phyloP scores from a whole-genome alignment of 1,139 yeast genomes.

The Sugiyamaella xylanicola region DNA sequence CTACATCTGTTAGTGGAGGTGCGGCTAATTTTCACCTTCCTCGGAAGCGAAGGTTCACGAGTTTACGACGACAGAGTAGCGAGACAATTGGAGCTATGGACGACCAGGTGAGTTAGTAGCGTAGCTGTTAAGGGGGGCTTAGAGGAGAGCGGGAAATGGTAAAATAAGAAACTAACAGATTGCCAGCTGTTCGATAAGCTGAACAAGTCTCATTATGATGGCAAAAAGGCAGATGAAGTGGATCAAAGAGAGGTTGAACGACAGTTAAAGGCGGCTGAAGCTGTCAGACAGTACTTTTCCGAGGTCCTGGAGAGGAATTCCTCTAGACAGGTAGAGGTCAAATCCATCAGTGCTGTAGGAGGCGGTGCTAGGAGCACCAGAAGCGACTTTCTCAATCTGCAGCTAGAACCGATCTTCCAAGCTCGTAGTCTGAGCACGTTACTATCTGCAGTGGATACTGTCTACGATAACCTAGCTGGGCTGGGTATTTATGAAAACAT shows the following conservation, averaged over 20 bases:
- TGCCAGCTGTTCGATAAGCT: slow-evolving; percentile 25
- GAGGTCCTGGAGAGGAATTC: slow-evolving; percentile 23
- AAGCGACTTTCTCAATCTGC: slow-evolving; percentile 26
- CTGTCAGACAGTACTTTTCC: slow-evolving; percentile 22
- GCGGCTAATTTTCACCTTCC: slow-evolving; percentile 7
- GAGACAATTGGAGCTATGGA: slow-evolving; percentile 17
- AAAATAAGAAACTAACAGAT: neutral
- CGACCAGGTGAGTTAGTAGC: slow-evolving; percentile 22
- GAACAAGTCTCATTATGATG: slow-evolving; percentile 23
- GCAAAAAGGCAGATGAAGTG: slow-evolving; percentile 11
- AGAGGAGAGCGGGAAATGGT: neutral
- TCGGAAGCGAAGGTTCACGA: slow-evolving; percentile 8
- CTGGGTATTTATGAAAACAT: slow-evolving; percentile 29
- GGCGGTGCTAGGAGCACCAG: slow-evolving; percentile 27
- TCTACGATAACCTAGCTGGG: slow-evolving; percentile 24
- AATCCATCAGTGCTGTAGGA: slow-evolving; percentile 26
- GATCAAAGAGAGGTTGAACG: slow-evolving; percentile 12
- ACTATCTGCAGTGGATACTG: slow-evolving; percentile 26
- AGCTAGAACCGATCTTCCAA: slow-evolving; percentile 28
- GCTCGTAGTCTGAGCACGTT: slow-evolving; percentile 22
- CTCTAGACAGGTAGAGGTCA: slow-evolving; percentile 24
- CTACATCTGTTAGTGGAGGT: neutral
- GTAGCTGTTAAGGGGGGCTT: neutral
- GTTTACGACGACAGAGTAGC: neutral
- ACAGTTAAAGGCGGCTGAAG: slow-evolving; percentile 11